Conservation (phyloP, 1,139 yeast species). For the Saccharomycopsis phalli region DNA sequence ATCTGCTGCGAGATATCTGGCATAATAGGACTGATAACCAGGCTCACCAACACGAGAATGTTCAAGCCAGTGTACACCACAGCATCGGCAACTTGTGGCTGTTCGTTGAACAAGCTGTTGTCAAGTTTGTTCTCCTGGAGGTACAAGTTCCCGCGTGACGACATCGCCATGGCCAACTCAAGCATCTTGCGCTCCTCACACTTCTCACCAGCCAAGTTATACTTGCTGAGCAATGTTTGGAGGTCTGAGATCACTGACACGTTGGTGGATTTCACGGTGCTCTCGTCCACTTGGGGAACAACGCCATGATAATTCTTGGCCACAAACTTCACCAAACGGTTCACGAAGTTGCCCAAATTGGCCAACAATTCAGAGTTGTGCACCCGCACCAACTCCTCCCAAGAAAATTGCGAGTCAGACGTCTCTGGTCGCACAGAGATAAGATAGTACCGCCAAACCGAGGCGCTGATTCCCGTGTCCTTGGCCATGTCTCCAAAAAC, state of each 20-base stretch:
- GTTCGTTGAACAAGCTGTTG: constrained; percentile 67
- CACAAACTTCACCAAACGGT: constrained; percentile 84
- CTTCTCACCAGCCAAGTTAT: constrained; percentile 66
- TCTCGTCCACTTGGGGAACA: constrained; percentile 49
- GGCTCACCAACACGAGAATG: constrained; percentile 72
- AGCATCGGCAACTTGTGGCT: constrained; percentile 80
- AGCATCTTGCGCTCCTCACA: constrained; percentile 82
- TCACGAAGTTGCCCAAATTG: constrained; percentile 92
- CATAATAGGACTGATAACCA: constrained; percentile 79
- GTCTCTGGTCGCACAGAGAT: constrained; percentile 91
- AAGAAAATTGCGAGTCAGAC: constrained; percentile 91
- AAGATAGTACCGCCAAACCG: constrained; percentile 96
- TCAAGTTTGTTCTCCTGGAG: constrained; percentile 93
- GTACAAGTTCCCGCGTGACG: constrained; percentile 90
- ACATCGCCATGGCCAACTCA: constrained; percentile 82
- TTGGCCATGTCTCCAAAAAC: constrained; percentile 97
- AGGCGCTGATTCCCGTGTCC: constrained; percentile 81
- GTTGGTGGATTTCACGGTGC: constrained; percentile 39
- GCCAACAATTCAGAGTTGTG: constrained; percentile 91
- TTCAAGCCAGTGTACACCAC: constrained; percentile 89
- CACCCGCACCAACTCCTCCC: constrained; percentile 92
- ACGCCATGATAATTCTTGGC: constrained; percentile 89
- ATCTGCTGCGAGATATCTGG: constrained; percentile 74
- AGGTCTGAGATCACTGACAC: constrained; percentile 47
- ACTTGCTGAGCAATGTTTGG: constrained; percentile 49